Evolutionary conservation across 306 rosid species (phyloP).

Genomic region (Casuarina glauca): DNA sequence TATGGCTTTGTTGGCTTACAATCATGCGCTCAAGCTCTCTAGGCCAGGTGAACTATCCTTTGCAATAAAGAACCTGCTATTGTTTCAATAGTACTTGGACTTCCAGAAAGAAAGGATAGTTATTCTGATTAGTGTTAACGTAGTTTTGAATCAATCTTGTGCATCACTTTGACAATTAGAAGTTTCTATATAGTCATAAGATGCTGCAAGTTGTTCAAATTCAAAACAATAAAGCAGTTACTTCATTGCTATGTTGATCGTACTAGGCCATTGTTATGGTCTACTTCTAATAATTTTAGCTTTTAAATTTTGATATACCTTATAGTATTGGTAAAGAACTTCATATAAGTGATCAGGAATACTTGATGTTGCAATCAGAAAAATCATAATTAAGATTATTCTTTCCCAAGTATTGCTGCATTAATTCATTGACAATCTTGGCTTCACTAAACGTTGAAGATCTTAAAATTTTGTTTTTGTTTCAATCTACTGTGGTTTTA

Average conservation of each 20-base stretch:
- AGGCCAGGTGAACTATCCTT: constrained; percentile 51
- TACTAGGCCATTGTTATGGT: background rate
- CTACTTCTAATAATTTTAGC: background rate
- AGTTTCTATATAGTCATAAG: background rate
- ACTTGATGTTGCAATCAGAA: background rate
- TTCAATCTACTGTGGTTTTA: background rate
- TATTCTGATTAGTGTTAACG: background rate
- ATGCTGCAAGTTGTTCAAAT: background rate
- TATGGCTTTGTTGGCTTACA: constrained; percentile 82
- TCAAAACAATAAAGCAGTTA: background rate
- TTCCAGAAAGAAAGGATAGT: background rate
- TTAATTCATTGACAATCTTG: background rate
- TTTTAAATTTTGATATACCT: background rate
- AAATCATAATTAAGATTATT: background rate
- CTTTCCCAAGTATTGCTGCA: background rate
- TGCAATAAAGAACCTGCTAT: background rate
- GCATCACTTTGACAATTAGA: background rate
- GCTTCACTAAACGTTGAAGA: background rate
- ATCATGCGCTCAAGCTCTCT: constrained; percentile 93
- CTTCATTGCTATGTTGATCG: background rate
- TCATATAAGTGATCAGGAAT: background rate
- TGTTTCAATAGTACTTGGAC: background rate
- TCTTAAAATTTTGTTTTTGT: background rate
- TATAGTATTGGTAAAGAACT: background rate
- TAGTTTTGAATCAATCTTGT: background rate